Conservation (phyloP, 441 rosid species). For the Jatropha multifida region DNA sequence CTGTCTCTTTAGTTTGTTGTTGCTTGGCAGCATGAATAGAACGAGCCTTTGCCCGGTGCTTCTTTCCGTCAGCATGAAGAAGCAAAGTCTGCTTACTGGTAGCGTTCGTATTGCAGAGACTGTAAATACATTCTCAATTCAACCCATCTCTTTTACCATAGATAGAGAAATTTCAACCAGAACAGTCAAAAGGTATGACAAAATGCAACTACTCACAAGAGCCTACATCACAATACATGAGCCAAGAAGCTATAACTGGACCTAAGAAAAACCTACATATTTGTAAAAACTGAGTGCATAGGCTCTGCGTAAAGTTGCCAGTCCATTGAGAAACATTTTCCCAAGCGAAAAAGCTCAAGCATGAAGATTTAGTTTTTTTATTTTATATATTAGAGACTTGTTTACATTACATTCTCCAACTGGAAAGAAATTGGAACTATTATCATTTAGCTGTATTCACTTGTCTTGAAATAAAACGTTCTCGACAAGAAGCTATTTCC, state of each 20-base stretch:
- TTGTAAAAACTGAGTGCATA: background rate
- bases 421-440: background rate
- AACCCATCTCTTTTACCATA: background rate
- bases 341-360: background rate
- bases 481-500: too few species aligned
- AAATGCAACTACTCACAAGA: background rate
- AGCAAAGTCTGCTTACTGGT: slow-evolving; percentile 85
- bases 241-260: background rate
- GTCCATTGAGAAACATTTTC: background rate
- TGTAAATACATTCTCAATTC: slow-evolving; percentile 29
- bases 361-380: background rate
- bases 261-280: background rate
- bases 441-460: too few species aligned
- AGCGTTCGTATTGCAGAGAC: slow-evolving; percentile 85
- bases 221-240: background rate
- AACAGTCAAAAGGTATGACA: background rate
- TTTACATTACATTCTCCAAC: background rate
- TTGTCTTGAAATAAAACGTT: too few species aligned
- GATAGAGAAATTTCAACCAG: background rate
- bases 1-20: slow-evolving; percentile 44
- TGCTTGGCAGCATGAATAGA: slow-evolving; percentile 66
- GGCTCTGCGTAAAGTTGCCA: background rate
- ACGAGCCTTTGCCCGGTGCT: slow-evolving; percentile 79
- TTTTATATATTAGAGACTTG: too few species aligned
- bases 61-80: slow-evolving; percentile 96